Evolutionary conservation across 495 filamentous ascomycete species (phyloP).

Genomic region (Baudoinia panamericana): DNA sequence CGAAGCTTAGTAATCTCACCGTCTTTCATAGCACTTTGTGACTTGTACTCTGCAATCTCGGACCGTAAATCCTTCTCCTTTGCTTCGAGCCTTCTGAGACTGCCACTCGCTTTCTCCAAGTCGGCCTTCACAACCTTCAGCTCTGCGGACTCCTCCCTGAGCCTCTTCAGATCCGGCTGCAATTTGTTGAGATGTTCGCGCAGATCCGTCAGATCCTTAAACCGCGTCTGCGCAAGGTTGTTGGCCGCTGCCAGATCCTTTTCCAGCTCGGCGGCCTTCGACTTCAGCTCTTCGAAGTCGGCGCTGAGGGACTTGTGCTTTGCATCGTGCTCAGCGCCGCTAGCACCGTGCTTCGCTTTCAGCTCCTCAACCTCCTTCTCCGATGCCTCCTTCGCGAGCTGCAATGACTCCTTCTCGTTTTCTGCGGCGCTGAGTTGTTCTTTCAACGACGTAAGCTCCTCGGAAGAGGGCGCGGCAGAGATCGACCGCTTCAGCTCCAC

Average conservation of each 20-base stretch:
- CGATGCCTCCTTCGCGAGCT: slow-evolving; percentile 25
- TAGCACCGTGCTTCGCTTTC: slow-evolving; percentile 39
- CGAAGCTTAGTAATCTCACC: slow-evolving; percentile 61
- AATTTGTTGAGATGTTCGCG: slow-evolving; percentile 65
- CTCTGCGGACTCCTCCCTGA: slow-evolving; percentile 61
- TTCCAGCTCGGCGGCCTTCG: slow-evolving; percentile 54
- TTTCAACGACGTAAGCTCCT: slow-evolving; percentile 4
- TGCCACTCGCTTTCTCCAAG: slow-evolving; percentile 49
- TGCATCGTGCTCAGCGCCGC: slow-evolving; percentile 40
- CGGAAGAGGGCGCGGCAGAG: not conserved
- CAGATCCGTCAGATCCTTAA: slow-evolving; percentile 74
- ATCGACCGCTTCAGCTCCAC: slow-evolving; percentile 28
- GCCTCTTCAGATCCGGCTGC: slow-evolving; percentile 66
- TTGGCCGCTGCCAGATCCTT: slow-evolving; percentile 78
- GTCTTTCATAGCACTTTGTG: slow-evolving; percentile 56
- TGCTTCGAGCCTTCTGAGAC: slow-evolving; percentile 61
- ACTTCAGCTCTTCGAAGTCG: slow-evolving; percentile 64
- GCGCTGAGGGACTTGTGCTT: slow-evolving; percentile 45
- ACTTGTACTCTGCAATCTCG: slow-evolving; percentile 57
- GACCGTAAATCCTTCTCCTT: slow-evolving; percentile 66
- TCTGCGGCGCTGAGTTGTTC: slow-evolving; percentile 43
- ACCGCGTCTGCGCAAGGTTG: slow-evolving; percentile 70
- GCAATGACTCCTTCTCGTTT: slow-evolving; percentile 30
- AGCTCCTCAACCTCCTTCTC: slow-evolving; percentile 35
- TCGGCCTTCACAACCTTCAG: slow-evolving; percentile 61